phyloP scores from a whole-genome alignment of 2,329 filamentous ascomycete species.

The Trichoderma aggressivum region DNA sequence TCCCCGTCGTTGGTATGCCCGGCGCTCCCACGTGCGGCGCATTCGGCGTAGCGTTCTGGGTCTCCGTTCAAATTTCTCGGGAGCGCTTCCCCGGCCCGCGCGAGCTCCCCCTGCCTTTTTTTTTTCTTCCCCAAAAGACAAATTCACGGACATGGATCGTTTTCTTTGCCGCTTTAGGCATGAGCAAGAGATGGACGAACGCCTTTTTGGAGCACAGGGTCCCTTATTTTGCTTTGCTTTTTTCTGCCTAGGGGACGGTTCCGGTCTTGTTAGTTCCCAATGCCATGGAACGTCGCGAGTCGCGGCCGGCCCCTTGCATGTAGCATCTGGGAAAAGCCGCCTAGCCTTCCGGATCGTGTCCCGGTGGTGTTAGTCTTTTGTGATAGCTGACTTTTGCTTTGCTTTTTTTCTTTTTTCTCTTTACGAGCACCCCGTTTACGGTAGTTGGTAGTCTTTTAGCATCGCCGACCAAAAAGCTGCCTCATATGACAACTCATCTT shows the following conservation, averaged over 20 bases:
- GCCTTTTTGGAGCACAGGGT: not conserved
- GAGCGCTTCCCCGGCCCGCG: conserved; percentile 12
- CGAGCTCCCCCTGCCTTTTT: not conserved
- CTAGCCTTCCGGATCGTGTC: not conserved
- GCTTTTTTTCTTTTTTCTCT: not conserved
- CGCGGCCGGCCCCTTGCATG: not conserved
- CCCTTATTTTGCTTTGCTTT: not conserved
- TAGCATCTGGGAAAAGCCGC: not conserved
- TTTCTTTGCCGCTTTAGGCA: not conserved
- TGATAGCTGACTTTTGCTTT: not conserved
- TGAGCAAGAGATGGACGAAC: not conserved
- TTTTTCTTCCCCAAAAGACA: not conserved
- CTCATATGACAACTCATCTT: not conserved
- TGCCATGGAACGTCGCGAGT: conserved; percentile 2
- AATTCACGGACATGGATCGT: conserved; percentile 6
- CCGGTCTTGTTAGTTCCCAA: not conserved
- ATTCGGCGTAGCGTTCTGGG: not conserved
- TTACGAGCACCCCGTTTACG: not conserved
- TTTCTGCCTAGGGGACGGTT: not conserved
- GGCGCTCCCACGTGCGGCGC: not conserved
- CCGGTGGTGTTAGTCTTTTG: not conserved
- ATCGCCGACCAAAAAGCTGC: not conserved
- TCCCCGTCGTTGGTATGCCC: not conserved
- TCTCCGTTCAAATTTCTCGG: conserved; percentile 6
- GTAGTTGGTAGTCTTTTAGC: not conserved